Evolutionary conservation across 140 eudicot genomes (phyloP).

Genomic region (Senecio squalidus): DNA sequence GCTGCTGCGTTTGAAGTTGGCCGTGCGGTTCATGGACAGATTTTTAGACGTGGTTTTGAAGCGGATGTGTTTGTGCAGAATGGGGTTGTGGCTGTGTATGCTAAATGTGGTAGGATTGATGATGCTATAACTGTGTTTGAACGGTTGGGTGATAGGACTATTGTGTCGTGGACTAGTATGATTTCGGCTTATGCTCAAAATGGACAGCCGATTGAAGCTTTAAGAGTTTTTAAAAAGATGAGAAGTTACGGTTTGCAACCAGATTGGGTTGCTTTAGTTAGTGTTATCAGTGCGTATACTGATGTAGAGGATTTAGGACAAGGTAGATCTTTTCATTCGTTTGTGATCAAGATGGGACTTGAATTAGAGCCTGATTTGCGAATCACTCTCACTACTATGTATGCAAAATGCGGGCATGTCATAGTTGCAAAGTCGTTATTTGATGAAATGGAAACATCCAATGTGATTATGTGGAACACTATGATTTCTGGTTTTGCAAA

Average conservation of each 20-base stretch:
- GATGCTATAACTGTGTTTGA: slow-evolving; percentile 51
- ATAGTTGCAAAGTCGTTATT: slow-evolving; percentile 51
- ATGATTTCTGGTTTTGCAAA: slow-evolving; percentile 85
- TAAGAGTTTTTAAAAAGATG: slow-evolving; percentile 48
- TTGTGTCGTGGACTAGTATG: slow-evolving; percentile 74
- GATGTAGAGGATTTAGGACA: slow-evolving; percentile 62
- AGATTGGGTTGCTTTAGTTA: slow-evolving; percentile 72
- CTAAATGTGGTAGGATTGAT: slow-evolving; percentile 47
- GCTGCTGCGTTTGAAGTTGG: slow-evolving; percentile 34
- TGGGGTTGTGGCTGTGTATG: slow-evolving; percentile 66
- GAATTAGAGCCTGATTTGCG: slow-evolving; percentile 58
- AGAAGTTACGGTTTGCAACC: slow-evolving; percentile 36
- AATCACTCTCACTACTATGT: slow-evolving; percentile 54
- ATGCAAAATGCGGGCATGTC: slow-evolving; percentile 68
- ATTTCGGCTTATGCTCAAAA: slow-evolving; percentile 68
- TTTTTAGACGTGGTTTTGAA: slow-evolving; percentile 48
- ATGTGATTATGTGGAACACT: slow-evolving; percentile 75
- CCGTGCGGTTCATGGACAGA: slow-evolving; percentile 60
- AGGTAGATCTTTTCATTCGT: slow-evolving; percentile 58
- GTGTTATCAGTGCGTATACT: slow-evolving; percentile 60
- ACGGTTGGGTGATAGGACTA: slow-evolving; percentile 36
- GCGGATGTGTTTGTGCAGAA: slow-evolving; percentile 61
- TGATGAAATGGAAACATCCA: slow-evolving; percentile 45
- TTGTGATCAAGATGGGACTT: slow-evolving; percentile 60
- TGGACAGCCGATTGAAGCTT: slow-evolving; percentile 61